phyloP scores from a whole-genome alignment of 768 basidiomycete species.

The Boletus sp. region DNA sequence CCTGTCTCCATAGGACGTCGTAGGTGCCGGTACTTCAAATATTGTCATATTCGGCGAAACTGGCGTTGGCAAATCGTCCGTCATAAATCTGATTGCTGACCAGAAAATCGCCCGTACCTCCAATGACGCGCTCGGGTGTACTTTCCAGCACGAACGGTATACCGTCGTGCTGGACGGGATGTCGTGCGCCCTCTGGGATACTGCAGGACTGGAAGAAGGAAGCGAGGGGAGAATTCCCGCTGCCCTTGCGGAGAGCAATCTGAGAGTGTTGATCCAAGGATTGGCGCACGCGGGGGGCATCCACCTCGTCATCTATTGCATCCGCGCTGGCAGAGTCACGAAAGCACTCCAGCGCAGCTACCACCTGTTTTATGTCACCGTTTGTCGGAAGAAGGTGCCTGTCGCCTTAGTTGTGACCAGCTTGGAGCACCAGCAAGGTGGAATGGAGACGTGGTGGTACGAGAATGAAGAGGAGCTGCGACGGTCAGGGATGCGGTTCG shows the following conservation, averaged over 20 bases:
- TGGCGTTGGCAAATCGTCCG: slow-evolving; percentile 1
- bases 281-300: slow-evolving; percentile 2
- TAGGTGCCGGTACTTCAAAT: not conserved
- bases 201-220: slow-evolving; percentile 8
- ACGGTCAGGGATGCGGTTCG: slow-evolving; percentile 27
- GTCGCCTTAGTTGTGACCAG: slow-evolving; percentile 36
- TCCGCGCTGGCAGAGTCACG: not conserved
- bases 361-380: slow-evolving; percentile 29
- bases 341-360: slow-evolving; percentile 29
- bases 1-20: not conserved
- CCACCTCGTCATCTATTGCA: slow-evolving; percentile 9
- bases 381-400: slow-evolving; percentile 35
- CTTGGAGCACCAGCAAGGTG: slow-evolving; percentile 25
- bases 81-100: slow-evolving; percentile 3
- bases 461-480: slow-evolving; percentile 26
- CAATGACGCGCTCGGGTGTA: not conserved
- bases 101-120: not conserved
- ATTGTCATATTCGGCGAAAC: slow-evolving; percentile 1
- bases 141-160: not conserved
- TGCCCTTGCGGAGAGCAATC: not conserved
- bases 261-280: not conserved
- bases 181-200: slow-evolving; percentile 2
- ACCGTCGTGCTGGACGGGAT: not conserved
- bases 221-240: slow-evolving; percentile 6
- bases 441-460: slow-evolving; percentile 28